Base-by-base conservation (phyloP, 345 rosid genomes). In the Luvunga scandens region DNA sequence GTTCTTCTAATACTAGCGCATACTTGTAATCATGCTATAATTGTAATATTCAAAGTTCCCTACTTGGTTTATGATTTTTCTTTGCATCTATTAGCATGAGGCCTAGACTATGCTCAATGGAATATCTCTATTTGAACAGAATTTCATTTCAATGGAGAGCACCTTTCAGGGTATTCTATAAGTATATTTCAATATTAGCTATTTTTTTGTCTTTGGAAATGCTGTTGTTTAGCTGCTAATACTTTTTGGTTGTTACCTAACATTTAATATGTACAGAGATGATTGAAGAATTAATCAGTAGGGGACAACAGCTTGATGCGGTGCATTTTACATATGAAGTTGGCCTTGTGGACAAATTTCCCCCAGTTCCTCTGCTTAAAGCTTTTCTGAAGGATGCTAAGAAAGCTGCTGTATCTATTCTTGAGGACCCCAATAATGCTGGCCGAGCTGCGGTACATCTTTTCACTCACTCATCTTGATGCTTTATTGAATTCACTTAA, bases 231-330 rank as follows among this genome's bases (percentile, higher is more conserved):
- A 18, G 67, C 55, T 61, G 30, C 77, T 82, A 72, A 75, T 27
- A 48, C 59, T 30, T 30, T 31, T 27, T 66, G 16, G 73, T 45
- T 75, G 68, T 81, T 81, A n/a, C 62, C 4, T 45, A 13, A 45
- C 50, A 68, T 27, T 34, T 67, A 25, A 63, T 63, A 24, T 78
- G 2, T 42, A 57, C 92, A 94, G 99, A 92, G 62, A 94, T 96
- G 91, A 96, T 96, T 61, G 82, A 85, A 87, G 98, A 94, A 68
- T 85, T 96, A 78, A 90, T 96, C 85, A 90, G 90, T 69, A 88
- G 89, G 86, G 98, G 98, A 72, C 98, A 96, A 77, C 98, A 91
- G 87, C 98, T 94, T 74, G 99, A 96, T 87, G 99, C 99, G 21
- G 95, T 96, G 81, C 99, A 96, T 89, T 96, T 96, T 42, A 88